Conservation (phyloP, 129 eudicot genomes). For the Lactuca saligna region DNA sequence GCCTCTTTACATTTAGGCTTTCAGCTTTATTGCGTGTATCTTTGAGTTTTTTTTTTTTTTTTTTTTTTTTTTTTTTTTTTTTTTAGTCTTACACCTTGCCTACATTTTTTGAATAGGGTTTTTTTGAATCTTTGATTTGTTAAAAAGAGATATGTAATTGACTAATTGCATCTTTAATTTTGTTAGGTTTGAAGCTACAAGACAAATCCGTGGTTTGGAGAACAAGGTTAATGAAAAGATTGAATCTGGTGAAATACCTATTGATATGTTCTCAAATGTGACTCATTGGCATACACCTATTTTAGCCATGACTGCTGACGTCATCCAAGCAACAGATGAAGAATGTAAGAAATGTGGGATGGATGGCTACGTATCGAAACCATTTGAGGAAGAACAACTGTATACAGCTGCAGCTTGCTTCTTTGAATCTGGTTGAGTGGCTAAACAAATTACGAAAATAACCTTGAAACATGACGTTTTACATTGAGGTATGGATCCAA, state of each 20-base stretch:
- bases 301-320: slow-evolving; percentile 97
- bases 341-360: slow-evolving; percentile 74
- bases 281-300: slow-evolving; percentile 83
- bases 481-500: slow-evolving; percentile 41
- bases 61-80: too few species aligned
- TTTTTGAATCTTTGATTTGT: slow-evolving; percentile 7
- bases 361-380: slow-evolving; percentile 89
- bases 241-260: slow-evolving; percentile 31
- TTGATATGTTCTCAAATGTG: slow-evolving; percentile 24
- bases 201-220: slow-evolving; percentile 55
- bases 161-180: slow-evolving; percentile 10
- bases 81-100: too few species aligned
- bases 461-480: not conserved
- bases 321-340: slow-evolving; percentile 78
- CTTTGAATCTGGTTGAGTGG: slow-evolving; percentile 56
- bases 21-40: too few species aligned
- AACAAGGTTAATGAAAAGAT: slow-evolving; percentile 35
- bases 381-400: slow-evolving; percentile 70
- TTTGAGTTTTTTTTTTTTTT: too few species aligned
- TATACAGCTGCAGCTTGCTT: slow-evolving; percentile 77
- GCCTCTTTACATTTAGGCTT: too few species aligned
- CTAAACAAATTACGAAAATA: not conserved
- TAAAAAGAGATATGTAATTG: not conserved
- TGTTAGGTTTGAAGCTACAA: slow-evolving; percentile 85
- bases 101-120: too few species aligned